These are phyloP conservation scores for Bryoerythrophyllum caledonicum DNA, from an alignment of 225 moss, liverwort and hornwort species.

Conservation along the genomic window DNA sequence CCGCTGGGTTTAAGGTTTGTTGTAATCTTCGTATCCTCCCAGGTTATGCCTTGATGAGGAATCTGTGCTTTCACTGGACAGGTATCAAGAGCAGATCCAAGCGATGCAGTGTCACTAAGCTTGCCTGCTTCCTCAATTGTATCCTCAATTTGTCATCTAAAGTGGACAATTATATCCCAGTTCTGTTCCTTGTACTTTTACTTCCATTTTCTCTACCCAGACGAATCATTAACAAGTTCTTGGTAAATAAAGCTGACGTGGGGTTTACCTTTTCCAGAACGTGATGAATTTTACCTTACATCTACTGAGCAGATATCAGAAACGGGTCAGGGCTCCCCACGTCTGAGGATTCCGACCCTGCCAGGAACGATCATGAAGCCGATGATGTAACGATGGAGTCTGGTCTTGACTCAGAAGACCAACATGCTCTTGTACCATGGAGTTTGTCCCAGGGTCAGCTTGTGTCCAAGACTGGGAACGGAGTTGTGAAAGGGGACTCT, in stretches of 20 bases:
- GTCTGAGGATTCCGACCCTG: constrained; percentile 22
- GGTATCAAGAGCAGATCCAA: constrained; percentile 45
- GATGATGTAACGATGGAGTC: constrained; percentile 26
- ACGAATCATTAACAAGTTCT: neutral
- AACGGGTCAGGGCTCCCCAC: constrained; percentile 47
- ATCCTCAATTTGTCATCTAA: constrained; percentile 34
- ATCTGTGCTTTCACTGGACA: constrained; percentile 24
- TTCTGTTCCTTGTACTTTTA: constrained; percentile 10
- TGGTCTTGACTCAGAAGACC: constrained; percentile 15
- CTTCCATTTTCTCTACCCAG: neutral
- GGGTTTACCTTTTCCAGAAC: constrained; percentile 10
- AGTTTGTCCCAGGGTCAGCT: constrained; percentile 14
- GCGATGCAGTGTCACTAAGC: constrained; percentile 41
- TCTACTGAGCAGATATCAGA: constrained; percentile 53
- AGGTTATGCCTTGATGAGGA: neutral
- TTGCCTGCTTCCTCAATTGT: constrained; percentile 46
- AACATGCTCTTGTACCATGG: constrained; percentile 19
- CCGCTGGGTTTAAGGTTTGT: neutral
- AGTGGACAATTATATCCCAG: neutral
- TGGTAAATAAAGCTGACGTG: constrained; percentile 6
- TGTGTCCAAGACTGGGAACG: constrained; percentile 21
- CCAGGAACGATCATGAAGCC: constrained; percentile 19
- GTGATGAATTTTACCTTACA: constrained; percentile 37
- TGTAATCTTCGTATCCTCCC: neutral
- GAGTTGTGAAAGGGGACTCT: neutral